A percentile compares a stretch with the other conserved stretches of the same genome.
Evolutionary conservation across 108 stramenopile species (phyloP).

Genomic region (Nannochloropsis salina): DNA sequence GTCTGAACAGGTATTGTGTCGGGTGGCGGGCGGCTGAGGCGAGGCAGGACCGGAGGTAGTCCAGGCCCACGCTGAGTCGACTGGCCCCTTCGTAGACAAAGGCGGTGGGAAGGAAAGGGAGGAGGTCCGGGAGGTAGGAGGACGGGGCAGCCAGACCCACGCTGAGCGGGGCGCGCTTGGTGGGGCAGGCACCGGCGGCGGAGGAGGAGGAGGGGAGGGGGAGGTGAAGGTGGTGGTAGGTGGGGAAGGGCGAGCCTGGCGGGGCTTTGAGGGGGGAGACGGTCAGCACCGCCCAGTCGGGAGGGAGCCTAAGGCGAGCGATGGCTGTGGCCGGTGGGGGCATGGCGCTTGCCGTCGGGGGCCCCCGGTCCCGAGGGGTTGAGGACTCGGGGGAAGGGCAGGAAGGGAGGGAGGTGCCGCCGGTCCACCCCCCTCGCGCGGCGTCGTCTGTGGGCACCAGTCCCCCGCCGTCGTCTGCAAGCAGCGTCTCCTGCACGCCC

Average conservation of each 20-base stretch:
- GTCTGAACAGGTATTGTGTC: not conserved
- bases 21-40: not conserved
- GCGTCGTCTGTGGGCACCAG: no score
- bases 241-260: not conserved
- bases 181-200: not conserved
- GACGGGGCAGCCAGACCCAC: not conserved
- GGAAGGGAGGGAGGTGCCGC: no score
- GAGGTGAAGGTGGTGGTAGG: not conserved
- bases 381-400: not conserved
- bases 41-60: not conserved
- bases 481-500: no score
- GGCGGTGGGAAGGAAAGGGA: not conserved
- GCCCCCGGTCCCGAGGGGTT: no score
- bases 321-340: no score
- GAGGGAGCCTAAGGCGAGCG: not conserved
- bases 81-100: not conserved
- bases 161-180: not conserved
- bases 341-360: no score
- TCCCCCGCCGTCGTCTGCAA: no score
- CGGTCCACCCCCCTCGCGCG: no score
- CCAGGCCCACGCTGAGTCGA: not conserved
- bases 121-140: not conserved
- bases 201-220: not conserved
- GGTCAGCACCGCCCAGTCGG: not conserved
- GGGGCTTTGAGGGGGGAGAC: not conserved